Base-by-base conservation (phyloP, 1,139 yeast species). In the Yamadazyma epiphylla region DNA sequence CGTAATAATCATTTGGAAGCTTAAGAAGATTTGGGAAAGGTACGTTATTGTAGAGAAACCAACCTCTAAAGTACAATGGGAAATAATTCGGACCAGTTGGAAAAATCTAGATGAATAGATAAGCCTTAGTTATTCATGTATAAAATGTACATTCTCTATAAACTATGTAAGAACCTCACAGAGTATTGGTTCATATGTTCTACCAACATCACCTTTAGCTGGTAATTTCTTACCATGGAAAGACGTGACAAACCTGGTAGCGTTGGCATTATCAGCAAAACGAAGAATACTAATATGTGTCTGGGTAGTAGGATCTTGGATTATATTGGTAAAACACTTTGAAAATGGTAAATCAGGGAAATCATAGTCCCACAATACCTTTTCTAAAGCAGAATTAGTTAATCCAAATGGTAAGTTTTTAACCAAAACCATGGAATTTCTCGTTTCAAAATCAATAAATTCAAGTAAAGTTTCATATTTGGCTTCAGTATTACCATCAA, bases 21-120 rank as follows among this genome's bases (percentile, higher is more conserved):
- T 60, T 26, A 70, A 76, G 42, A 78, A 80, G 16, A 77, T 79
- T 17, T 87, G 96, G 95, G 96, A 89, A 49, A 84, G 83, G 52
- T 88, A 83, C 52, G 77, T 72, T 9, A 76, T 88, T 25, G 66
- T 76, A 10, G 86, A 79, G 28, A 49, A 38, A 19, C 6, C 13
- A 5, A 8, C 7, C 5, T 10, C 6, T 5, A 13, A 23, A 7
- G 25, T 10, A 10, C 54, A 57, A 27, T 82, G 82, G 76, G 84
- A 77, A 42, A 53, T 86, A 15, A 68, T 78, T 2, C 63, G 91
- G 27, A 83, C 79, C 42, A 85, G 91, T 22, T 86, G 95, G 95
- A 73, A 87, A 46, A 70, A 77, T 17, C 68, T 82, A 35, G 80
- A 42, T 28, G 31, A 29, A 10, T n/a, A 11, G 19, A 17, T 17